These are phyloP conservation scores for Penicillium sp. DNA, from an alignment of 2,329 filamentous ascomycete species.

Conservation along the genomic window DNA sequence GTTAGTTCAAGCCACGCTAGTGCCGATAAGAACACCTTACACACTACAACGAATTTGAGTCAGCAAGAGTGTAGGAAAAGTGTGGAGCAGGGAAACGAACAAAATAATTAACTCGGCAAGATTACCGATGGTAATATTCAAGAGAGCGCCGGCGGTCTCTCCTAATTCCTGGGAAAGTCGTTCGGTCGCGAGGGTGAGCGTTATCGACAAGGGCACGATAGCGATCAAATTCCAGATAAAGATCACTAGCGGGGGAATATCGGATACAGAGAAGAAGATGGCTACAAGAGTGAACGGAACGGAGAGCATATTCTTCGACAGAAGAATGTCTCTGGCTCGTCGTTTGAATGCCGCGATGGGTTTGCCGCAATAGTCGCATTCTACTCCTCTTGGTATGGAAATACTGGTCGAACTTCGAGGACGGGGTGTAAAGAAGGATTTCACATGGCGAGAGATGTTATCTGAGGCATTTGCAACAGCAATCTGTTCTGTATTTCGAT, in stretches of 20 bases:
- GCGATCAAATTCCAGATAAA: constrained; percentile 61
- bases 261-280: constrained; percentile 2
- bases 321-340: background rate
- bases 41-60: background rate
- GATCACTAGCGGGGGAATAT: constrained; percentile 3
- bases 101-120: constrained; percentile 75
- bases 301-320: constrained; percentile 2
- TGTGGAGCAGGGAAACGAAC: constrained; percentile 29
- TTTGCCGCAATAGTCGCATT: background rate
- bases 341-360: constrained; percentile 1
- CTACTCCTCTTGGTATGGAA: background rate
- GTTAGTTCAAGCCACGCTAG: background rate
- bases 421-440: constrained; percentile 1
- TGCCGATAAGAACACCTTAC: background rate
- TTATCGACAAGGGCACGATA: constrained; percentile 69
- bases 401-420: background rate
- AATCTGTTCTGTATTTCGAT: constrained; percentile 1
- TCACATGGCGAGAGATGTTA: constrained; percentile 1
- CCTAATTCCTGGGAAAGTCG: constrained; percentile 68
- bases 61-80: background rate
- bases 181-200: constrained; percentile 70
- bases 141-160: constrained; percentile 66
- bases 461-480: constrained; percentile 1
- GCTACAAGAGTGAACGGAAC: constrained; percentile 6
- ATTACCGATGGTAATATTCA: constrained; percentile 76